These are phyloP conservation scores for Raddia guianensis DNA, from an alignment of 176 grass and related monocot genomes.

Conservation along the genomic window DNA sequence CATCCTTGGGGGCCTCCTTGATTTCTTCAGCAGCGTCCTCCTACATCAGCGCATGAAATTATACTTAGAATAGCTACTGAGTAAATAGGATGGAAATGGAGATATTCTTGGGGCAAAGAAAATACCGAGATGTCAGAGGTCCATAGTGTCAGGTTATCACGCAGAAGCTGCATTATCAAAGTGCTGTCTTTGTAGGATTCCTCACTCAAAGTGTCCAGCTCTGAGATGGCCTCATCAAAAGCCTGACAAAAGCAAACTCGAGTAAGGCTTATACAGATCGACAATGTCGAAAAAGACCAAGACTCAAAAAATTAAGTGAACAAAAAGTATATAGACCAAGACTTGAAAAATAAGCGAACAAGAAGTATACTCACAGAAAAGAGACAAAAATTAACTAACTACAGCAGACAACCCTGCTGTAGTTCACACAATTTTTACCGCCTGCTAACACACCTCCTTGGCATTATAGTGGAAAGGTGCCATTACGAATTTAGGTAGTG, in stretches of 20 bases:
- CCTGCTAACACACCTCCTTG: background rate
- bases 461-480: background rate
- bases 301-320: background rate
- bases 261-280: background rate
- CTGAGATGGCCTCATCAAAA: constrained; percentile 81
- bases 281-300: background rate
- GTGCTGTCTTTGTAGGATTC: constrained; percentile 81
- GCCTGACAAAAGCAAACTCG: constrained; percentile 40
- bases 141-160: constrained; percentile 82
- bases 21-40: constrained; percentile 49
- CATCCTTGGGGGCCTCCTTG: constrained; percentile 52
- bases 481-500: background rate
- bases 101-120: background rate
- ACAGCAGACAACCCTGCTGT: background rate
- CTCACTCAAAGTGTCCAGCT: constrained; percentile 73
- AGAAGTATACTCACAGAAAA: background rate
- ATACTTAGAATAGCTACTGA: background rate
- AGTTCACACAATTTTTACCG: background rate
- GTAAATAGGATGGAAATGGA: background rate
- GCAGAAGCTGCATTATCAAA: constrained; percentile 81
- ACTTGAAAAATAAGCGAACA: background rate
- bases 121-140: constrained; percentile 61
- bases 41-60: constrained; percentile 28
- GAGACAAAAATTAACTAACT: background rate
- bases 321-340: background rate